A percentile compares a stretch with the other conserved stretches of the same genome.
Evolutionary conservation across 1,284 basidiomycete genomes (phyloP).

Genomic region (Thelephora terrestris): DNA sequence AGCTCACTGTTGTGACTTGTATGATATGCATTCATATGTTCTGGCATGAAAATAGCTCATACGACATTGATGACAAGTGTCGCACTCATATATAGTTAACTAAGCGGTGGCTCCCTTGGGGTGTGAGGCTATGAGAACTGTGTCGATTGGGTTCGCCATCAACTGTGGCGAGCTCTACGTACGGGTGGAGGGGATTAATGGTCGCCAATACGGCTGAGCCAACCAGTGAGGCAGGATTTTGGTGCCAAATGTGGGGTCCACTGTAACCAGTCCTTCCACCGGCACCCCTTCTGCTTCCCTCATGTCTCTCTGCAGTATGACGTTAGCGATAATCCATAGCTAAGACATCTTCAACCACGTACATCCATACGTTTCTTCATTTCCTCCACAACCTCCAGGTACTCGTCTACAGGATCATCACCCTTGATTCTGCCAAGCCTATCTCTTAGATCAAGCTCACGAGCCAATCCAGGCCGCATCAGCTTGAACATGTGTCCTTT

Average conservation of each 20-base stretch:
- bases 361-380: constrained; percentile 61
- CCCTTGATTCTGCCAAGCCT: constrained; percentile 45
- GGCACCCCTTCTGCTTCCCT: constrained; percentile 26
- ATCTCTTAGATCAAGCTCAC: constrained; percentile 67
- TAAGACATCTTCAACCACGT: constrained; percentile 17
- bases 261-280: constrained; percentile 34
- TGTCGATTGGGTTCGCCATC: too few relatives aligned
- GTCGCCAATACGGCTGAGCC: constrained; percentile 78
- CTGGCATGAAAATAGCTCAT: background rate
- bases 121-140: too few relatives aligned
- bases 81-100: too few relatives aligned
- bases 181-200: constrained; percentile 12
- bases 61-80: too few relatives aligned
- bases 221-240: constrained; percentile 73
- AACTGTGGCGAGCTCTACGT: too few relatives aligned
- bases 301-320: constrained; percentile 31
- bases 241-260: constrained; percentile 44
- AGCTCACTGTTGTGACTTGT: background rate
- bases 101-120: too few relatives aligned
- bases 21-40: constrained; percentile 2
- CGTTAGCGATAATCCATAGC: background rate
- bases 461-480: constrained; percentile 66
- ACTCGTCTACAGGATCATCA: constrained; percentile 39
- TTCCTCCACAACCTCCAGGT: constrained; percentile 53
- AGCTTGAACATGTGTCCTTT: constrained; percentile 94